A percentile compares a stretch with the other conserved stretches of the same genome.
Conservation (phyloP, 305 asterid genomes). For the Salvia sclarea region DNA sequence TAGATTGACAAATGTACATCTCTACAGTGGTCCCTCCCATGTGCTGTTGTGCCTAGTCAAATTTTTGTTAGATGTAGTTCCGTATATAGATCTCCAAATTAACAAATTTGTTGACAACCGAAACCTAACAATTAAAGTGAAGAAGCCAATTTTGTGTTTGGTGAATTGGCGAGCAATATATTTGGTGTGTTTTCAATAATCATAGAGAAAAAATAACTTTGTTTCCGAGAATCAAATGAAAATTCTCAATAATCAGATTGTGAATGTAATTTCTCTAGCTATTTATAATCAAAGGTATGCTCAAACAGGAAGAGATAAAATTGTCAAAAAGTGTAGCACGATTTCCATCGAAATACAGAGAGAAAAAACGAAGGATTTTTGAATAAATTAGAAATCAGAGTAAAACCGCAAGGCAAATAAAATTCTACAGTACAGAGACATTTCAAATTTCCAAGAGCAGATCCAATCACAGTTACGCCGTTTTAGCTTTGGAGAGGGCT, state of each 20-base stretch:
- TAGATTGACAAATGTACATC: no score
- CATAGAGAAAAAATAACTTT: no score
- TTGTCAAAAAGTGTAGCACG: no score
- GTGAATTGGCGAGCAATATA: background rate
- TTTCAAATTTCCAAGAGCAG: background rate
- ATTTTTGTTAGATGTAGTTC: background rate
- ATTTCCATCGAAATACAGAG: background rate
- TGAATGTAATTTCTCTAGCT: no score
- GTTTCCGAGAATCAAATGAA: no score
- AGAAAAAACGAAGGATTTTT: background rate
- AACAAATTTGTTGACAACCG: background rate
- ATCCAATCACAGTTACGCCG: slow-evolving; percentile 38
- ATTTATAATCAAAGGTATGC: no score
- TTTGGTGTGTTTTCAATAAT: no score
- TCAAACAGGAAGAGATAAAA: no score
- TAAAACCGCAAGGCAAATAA: background rate
- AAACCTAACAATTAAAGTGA: background rate
- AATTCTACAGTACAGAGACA: background rate
- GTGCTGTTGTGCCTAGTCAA: background rate
- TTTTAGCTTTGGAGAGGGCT: slow-evolving; percentile 66
- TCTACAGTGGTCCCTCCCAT: no score
- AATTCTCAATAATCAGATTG: no score
- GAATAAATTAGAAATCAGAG: background rate
- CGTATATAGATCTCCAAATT: background rate
- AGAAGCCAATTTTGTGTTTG: background rate